These are phyloP conservation scores for Fusarium anguioides DNA, from an alignment of 2,329 filamentous ascomycete genomes.

Conservation along the genomic window DNA sequence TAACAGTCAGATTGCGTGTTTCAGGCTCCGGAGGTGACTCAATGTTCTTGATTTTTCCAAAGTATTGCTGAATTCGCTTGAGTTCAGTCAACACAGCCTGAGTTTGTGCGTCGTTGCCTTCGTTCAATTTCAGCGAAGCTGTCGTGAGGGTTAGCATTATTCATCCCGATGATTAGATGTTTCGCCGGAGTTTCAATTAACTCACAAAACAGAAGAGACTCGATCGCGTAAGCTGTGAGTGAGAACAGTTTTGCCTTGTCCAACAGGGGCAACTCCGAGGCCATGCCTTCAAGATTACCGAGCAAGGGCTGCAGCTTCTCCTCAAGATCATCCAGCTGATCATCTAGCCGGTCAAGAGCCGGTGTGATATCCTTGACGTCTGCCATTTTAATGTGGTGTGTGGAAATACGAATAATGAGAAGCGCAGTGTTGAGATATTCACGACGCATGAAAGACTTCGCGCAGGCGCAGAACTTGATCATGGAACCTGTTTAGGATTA, in stretches of 20 bases:
- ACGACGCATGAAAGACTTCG: slow-evolving; percentile 37
- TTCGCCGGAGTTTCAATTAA: not conserved
- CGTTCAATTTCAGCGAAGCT: slow-evolving; percentile 77
- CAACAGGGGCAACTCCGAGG: slow-evolving; percentile 86
- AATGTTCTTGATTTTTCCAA: slow-evolving; percentile 85
- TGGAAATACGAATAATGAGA: not conserved
- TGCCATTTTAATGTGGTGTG: slow-evolving; percentile 48
- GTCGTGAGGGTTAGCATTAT: not conserved
- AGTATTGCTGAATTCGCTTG: slow-evolving; percentile 88
- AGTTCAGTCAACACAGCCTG: slow-evolving; percentile 90
- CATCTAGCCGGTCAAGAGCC: slow-evolving; percentile 78
- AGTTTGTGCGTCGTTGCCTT: slow-evolving; percentile 82
- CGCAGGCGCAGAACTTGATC: slow-evolving; percentile 35
- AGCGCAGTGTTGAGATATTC: slow-evolving; percentile 21
- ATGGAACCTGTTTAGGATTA: slow-evolving; percentile 32
- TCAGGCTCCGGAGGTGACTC: slow-evolving; percentile 66
- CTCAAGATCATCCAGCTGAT: slow-evolving; percentile 83
- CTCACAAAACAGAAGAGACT: slow-evolving; percentile 87
- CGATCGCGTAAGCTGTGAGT: slow-evolving; percentile 87
- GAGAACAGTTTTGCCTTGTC: slow-evolving; percentile 95
- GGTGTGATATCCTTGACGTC: slow-evolving; percentile 68
- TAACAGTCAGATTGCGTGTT: slow-evolving; percentile 65
- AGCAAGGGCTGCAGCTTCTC: slow-evolving; percentile 80
- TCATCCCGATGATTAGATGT: not conserved
- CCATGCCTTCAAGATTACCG: slow-evolving; percentile 71